These are phyloP conservation scores for Verticillium longisporum DNA, from an alignment of 2,329 filamentous ascomycete genomes.

Conservation along the genomic window DNA sequence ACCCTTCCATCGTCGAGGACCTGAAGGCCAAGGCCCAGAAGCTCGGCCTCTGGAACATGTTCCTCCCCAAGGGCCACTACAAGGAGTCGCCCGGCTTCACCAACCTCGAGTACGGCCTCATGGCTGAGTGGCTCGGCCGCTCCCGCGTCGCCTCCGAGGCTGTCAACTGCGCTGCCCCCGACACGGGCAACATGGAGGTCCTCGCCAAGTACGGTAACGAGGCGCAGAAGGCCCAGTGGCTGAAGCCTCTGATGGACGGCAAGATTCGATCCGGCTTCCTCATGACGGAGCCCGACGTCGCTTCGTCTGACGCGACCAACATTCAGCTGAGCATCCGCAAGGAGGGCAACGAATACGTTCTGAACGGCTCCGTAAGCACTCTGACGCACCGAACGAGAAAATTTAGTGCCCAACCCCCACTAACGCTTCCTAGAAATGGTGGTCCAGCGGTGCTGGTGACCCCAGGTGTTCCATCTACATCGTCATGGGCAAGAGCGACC, in stretches of 20 bases:
- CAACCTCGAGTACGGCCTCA: conserved; percentile 94
- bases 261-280: conserved; percentile 85
- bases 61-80: conserved; percentile 91
- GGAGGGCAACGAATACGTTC: conserved; percentile 81
- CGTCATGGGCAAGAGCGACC: conserved; percentile 90
- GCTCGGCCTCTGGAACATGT: conserved; percentile 96
- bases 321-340: conserved; percentile 76
- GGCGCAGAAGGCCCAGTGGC: conserved; percentile 77
- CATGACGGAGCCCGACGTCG: conserved; percentile 89
- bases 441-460: conserved; percentile 93
- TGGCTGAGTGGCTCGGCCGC: conserved; percentile 93
- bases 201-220: conserved; percentile 86
- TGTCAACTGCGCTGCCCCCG: conserved; percentile 83
- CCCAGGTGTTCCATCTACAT: conserved; percentile 89
- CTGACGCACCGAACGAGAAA: rapidly evolving
- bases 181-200: conserved; percentile 95
- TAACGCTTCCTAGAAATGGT: conserved; percentile 72
- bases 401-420: neutral
- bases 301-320: conserved; percentile 87
- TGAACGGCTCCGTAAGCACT: conserved; percentile 70
- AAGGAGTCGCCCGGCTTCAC: conserved; percentile 89
- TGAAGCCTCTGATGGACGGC: conserved; percentile 73
- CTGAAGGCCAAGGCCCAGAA: conserved; percentile 78
- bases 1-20: conserved; percentile 79
- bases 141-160: conserved; percentile 78